Conservation (phyloP, 225 moss, liverwort and hornwort genomes). For the Marchantia polymorpha region DNA sequence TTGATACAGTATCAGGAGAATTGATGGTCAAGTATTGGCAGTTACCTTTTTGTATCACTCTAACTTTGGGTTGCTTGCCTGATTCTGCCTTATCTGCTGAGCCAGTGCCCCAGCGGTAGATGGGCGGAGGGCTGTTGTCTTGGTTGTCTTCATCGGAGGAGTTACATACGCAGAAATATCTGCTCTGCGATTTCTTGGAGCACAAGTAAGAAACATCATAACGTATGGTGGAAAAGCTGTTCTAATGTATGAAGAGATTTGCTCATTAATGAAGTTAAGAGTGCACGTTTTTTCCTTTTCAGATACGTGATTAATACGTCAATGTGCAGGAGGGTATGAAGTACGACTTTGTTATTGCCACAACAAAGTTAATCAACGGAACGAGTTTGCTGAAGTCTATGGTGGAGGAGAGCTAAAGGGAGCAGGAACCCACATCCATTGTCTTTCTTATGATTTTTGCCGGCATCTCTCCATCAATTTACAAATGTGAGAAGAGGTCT, state of each 20-base stretch:
- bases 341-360: slow-evolving; percentile 86
- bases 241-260: neutral
- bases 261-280: neutral
- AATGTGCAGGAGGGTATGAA: slow-evolving; percentile 83
- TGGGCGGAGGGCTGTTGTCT: slow-evolving; percentile 71
- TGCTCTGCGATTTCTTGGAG: slow-evolving; percentile 86
- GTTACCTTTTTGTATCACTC: too few relatives aligned
- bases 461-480: neutral
- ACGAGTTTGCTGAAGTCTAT: slow-evolving; percentile 69
- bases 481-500: neutral
- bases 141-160: slow-evolving; percentile 96
- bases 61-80: neutral
- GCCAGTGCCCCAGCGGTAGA: slow-evolving; percentile 61
- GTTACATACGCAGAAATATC: slow-evolving; percentile 99
- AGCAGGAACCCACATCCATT: neutral
- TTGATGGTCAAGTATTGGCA: neutral
- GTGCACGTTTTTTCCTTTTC: neutral
- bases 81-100: neutral
- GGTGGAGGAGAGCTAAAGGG: slow-evolving; percentile 52
- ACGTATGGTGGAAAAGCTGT: neutral
- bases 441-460: neutral
- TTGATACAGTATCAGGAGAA: neutral
- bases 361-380: slow-evolving; percentile 89
- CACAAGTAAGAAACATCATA: slow-evolving; percentile 46
- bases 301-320: neutral